phyloP scores from a whole-genome alignment of 2,329 filamentous ascomycete species.

The Cladosporium velox region DNA sequence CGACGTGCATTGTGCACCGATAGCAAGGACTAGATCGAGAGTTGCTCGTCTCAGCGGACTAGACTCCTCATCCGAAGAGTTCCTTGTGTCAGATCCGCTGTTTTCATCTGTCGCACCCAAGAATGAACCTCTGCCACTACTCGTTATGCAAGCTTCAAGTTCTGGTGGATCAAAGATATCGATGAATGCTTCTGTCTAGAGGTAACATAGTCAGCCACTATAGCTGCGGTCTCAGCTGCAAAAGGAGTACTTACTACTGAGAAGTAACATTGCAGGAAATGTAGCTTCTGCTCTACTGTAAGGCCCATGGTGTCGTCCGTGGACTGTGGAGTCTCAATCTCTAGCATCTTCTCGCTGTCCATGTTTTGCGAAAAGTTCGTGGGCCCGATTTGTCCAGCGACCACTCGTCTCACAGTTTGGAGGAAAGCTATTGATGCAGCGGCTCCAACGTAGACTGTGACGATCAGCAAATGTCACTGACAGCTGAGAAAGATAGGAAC shows the following conservation, averaged over 20 bases:
- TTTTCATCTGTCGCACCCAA: constrained; percentile 20
- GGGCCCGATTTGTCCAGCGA: constrained; percentile 55
- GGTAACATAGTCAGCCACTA: constrained; percentile 32
- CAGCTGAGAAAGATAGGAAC: background rate
- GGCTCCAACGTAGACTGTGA: constrained; percentile 52
- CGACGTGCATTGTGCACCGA: constrained; percentile 53
- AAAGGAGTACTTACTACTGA: constrained; percentile 36
- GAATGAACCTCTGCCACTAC: constrained; percentile 25
- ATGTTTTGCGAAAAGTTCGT: constrained; percentile 57
- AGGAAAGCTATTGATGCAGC: constrained; percentile 58
- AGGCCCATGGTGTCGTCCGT: constrained; percentile 29
- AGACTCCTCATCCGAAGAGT: constrained; percentile 37
- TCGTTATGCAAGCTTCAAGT: constrained; percentile 25
- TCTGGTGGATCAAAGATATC: constrained; percentile 37
- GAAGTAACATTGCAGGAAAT: constrained; percentile 39
- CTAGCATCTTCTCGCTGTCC: constrained; percentile 56
- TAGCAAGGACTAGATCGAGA: constrained; percentile 50
- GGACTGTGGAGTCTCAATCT: constrained; percentile 38
- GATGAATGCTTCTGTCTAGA: constrained; percentile 47
- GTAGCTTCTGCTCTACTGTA: constrained; percentile 38
- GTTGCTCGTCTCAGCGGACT: constrained; percentile 20
- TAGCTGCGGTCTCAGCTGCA: background rate
- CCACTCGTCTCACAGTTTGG: constrained; percentile 52
- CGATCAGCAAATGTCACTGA: background rate
- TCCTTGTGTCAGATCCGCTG: constrained; percentile 32